phyloP scores from a whole-genome alignment of 31 red algal genomes.

The Odonthalia washingtoniensis region DNA sequence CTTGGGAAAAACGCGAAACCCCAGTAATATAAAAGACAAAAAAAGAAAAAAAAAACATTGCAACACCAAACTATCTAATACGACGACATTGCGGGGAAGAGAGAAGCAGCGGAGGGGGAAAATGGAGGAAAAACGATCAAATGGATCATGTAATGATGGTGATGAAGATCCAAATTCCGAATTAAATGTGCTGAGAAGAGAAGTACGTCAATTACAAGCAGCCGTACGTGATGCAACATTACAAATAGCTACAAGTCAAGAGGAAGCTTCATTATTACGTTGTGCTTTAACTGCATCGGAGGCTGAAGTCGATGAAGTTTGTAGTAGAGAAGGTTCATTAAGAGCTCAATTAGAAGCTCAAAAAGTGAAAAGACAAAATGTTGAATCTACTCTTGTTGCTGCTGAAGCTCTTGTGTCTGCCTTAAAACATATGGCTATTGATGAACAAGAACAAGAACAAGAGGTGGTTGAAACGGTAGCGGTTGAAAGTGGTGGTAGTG shows the following conservation, averaged over 20 bases:
- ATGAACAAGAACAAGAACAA: too few relatives aligned
- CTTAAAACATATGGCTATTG: slow-evolving; percentile 60
- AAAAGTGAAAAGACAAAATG: slow-evolving; percentile 36
- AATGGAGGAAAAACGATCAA: not conserved
- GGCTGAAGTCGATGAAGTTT: slow-evolving; percentile 49
- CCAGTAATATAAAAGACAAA: too few relatives aligned
- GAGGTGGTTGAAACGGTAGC: too few relatives aligned
- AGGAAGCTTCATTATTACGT: slow-evolving; percentile 56
- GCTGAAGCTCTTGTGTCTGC: slow-evolving; percentile 64
- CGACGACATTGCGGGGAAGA: too few relatives aligned
- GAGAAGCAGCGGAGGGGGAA: too few relatives aligned
- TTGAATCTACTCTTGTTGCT: slow-evolving; percentile 60
- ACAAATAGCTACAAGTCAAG: slow-evolving; percentile 61
- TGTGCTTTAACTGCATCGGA: slow-evolving; percentile 44
- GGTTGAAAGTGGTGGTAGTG: too few relatives aligned
- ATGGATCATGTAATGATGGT: not conserved
- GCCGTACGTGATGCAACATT: slow-evolving; percentile 56
- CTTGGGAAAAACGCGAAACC: too few relatives aligned
- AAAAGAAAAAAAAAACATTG: too few relatives aligned
- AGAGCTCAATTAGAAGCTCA: slow-evolving; percentile 50
- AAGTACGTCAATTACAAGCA: slow-evolving; percentile 62
- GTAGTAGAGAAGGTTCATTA: slow-evolving; percentile 41
- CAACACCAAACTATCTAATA: too few relatives aligned
- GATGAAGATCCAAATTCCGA: slow-evolving; percentile 73
- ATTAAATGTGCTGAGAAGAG: slow-evolving; percentile 69